Evolutionary conservation across 192 early-diverging fungal genomes (phyloP), one percentile per base, ranked within the genome.

Genomic region (Glomus cerebriforme): DNA sequence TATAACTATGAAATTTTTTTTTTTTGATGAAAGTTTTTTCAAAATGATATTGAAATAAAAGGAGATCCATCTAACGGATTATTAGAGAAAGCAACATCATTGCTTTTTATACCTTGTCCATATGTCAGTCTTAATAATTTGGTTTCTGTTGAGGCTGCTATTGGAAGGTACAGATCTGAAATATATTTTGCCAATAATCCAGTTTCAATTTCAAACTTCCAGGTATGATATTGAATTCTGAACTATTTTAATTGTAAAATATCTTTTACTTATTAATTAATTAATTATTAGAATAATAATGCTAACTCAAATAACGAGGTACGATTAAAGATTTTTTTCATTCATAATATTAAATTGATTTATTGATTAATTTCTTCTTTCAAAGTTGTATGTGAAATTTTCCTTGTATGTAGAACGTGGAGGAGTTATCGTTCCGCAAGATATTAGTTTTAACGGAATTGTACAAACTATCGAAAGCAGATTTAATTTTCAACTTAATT

Each of bases 51-150:
- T 29, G 69, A 71, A 15, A 24, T 71, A 29, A 71, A 71, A 71
- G 69, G 22, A 15, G 69, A 71, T 71, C 69, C 69, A 49, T 43
- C 69, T n/a, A 71, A 71, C 29, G 69, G 69, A 29, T 49, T 71
- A 27, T 47, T 71, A 27, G 69, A 71, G 8, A 43, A 43, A 27
- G 69, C 69, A 31, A 71, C 39, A 47, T 49, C 69, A 71, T 47
- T 71, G 34, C n/a, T 71, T 4, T 49, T 71, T 29, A 54, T 27
- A 71, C 24, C 69, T 1, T 8, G 9, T 45, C 24, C 22, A 10
- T 13, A 1, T 31, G 17, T 29, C n/a, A 10, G 1, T 1, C 13
- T 49, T 19, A 12, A 26, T 0, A 4, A 1, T 17, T 71, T 71
- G 45, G 22, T 22, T 17, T 8, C 37, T 5, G 9, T 71, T 17